A percentile compares a stretch with the other conserved stretches of the same genome.
phyloP scores from a whole-genome alignment of 2,329 filamentous ascomycete species.

The Tolypocladium inflatum region DNA sequence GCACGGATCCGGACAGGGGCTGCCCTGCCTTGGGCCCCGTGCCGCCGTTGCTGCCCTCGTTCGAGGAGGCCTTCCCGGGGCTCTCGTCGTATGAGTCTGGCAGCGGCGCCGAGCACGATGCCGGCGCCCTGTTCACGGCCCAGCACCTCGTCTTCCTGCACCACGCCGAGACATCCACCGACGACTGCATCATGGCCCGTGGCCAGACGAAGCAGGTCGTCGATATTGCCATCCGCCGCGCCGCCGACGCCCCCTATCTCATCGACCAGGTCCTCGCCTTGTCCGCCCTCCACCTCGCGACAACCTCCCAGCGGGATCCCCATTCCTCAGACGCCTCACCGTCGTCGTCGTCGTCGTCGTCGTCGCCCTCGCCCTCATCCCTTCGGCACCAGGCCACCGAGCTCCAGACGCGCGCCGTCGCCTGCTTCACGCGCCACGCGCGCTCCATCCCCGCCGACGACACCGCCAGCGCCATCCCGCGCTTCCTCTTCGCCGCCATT shows the following conservation, averaged over 20 bases:
- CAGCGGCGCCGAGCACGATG: background rate
- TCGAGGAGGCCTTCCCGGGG: constrained; percentile 4
- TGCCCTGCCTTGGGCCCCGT: no score
- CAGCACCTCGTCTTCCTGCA: constrained; percentile 30
- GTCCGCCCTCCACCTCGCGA: constrained; percentile 29
- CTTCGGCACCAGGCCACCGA: constrained; percentile 29
- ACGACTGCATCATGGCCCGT: constrained; percentile 10
- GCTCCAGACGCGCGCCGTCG: constrained; percentile 33
- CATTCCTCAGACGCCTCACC: background rate
- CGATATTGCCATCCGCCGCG: constrained; percentile 21
- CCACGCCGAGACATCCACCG: constrained; percentile 20
- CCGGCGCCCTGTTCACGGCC: constrained; percentile 17
- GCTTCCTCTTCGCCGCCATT: constrained; percentile 34
- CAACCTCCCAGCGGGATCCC: background rate
- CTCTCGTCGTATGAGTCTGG: background rate
- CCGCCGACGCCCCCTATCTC: constrained; percentile 29
- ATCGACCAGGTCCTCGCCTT: constrained; percentile 37
- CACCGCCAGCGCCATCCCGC: constrained; percentile 20
- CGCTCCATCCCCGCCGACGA: constrained; percentile 13
- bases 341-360: constrained; percentile 7
- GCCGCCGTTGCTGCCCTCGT: background rate
- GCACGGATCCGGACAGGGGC: background rate
- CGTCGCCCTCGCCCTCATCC: background rate
- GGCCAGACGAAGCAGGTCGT: constrained; percentile 14
- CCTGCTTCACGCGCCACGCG: constrained; percentile 24